These are phyloP conservation scores for Penicillium sp. DNA, from an alignment of 2,329 filamentous ascomycete species.

Conservation along the genomic window DNA sequence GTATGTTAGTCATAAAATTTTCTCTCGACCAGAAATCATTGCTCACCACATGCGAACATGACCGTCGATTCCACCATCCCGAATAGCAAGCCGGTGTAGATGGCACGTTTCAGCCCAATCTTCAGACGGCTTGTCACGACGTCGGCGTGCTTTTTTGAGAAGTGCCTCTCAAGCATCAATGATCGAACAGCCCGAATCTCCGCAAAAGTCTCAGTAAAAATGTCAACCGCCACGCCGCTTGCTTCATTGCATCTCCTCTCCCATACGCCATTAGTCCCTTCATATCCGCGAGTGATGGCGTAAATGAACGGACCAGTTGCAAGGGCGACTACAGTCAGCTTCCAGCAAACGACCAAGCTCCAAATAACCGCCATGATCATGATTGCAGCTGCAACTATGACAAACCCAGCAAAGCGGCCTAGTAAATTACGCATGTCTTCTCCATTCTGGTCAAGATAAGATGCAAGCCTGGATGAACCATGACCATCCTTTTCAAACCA, in stretches of 20 bases:
- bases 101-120: constrained; percentile 66
- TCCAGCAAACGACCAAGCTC: constrained; percentile 76
- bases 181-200: constrained; percentile 78
- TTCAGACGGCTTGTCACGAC: constrained; percentile 56
- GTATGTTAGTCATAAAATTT: background rate
- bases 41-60: constrained; percentile 63
- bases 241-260: constrained; percentile 68
- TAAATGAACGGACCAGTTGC: constrained; percentile 68
- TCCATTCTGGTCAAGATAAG: constrained; percentile 75
- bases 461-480: constrained; percentile 62
- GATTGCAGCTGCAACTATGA: constrained; percentile 68
- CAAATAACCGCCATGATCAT: constrained; percentile 69
- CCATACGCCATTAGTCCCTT: constrained; percentile 68
- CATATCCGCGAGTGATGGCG: constrained; percentile 64
- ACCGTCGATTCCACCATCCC: constrained; percentile 75
- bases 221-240: constrained; percentile 58
- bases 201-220: constrained; percentile 73
- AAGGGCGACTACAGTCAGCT: constrained; percentile 75
- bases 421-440: constrained; percentile 87
- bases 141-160: constrained; percentile 62
- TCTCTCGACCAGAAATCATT: too few relatives aligned
- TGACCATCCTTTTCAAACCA: constrained; percentile 78
- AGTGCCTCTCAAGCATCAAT: constrained; percentile 72
- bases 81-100: constrained; percentile 69
- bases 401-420: constrained; percentile 71